Conservation (phyloP, 2,329 filamentous ascomycete genomes). For the Aspergillus quadrilineatus region DNA sequence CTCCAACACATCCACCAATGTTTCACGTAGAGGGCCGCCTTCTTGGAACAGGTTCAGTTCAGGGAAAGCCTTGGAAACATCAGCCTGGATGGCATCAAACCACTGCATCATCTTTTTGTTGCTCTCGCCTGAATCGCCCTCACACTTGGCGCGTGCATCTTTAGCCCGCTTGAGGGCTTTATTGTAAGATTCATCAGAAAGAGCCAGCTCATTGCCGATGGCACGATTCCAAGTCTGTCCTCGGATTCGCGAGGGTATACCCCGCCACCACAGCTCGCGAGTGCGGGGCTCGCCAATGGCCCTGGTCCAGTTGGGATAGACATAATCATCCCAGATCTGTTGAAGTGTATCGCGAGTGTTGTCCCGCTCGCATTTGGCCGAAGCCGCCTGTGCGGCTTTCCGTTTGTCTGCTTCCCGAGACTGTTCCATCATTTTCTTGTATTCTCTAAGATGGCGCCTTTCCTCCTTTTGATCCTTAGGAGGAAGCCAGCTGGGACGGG, state of each 20-base stretch:
- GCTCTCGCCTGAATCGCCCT: conserved; percentile 42
- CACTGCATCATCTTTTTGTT: conserved; percentile 50
- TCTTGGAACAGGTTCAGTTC: conserved; percentile 59
- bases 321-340: conserved; percentile 62
- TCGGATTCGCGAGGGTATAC: conserved; percentile 56
- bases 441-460: conserved; percentile 75
- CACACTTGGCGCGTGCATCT: conserved; percentile 45
- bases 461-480: conserved; percentile 83
- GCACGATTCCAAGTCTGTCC: conserved; percentile 60
- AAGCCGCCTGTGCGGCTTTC: conserved; percentile 49
- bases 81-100: conserved; percentile 54
- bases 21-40: conserved; percentile 54
- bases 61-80: conserved; percentile 56
- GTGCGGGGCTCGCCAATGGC: conserved; percentile 56
- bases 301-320: conserved; percentile 59
- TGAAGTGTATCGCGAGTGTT: conserved; percentile 54
- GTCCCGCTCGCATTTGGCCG: conserved; percentile 50
- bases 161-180: conserved; percentile 59
- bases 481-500: conserved; percentile 65
- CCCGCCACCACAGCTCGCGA: conserved; percentile 65
- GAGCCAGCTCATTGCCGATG: conserved; percentile 60
- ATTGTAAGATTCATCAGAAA: conserved; percentile 56
- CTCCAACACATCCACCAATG: conserved; percentile 58
- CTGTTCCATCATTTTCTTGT: conserved; percentile 65
- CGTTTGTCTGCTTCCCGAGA: conserved; percentile 58